These are phyloP conservation scores for Drechslerella dactyloides DNA, from an alignment of 2,329 filamentous ascomycete species.

Conservation along the genomic window DNA sequence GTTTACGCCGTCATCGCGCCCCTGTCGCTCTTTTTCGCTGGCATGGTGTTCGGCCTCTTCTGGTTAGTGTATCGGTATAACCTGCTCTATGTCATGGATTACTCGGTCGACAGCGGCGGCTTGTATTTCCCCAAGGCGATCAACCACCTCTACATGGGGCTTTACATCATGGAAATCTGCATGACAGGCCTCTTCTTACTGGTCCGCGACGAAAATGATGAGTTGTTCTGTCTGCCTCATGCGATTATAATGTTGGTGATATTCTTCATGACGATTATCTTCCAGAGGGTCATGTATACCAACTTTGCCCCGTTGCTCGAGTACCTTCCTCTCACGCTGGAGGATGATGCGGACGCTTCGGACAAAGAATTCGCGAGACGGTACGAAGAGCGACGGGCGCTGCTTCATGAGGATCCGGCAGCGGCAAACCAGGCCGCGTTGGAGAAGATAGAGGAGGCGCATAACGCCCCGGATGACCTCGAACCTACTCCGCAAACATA, in stretches of 20 bases:
- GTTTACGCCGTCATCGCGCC: conserved; percentile 90
- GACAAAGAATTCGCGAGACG: conserved; percentile 86
- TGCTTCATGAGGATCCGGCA: conserved; percentile 60
- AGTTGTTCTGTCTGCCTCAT: conserved; percentile 72
- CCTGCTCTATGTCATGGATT: conserved; percentile 91
- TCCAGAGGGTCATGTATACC: conserved; percentile 78
- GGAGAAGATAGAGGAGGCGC: conserved; percentile 60
- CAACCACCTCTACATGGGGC: conserved; percentile 79
- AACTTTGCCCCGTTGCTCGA: conserved; percentile 85
- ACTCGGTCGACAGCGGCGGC: conserved; percentile 88
- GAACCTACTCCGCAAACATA: conserved; percentile 58
- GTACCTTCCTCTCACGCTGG: conserved; percentile 91
- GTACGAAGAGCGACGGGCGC: conserved; percentile 73
- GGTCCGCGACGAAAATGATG: conserved; percentile 47
- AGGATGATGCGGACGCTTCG: conserved; percentile 90
- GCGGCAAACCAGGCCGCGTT: conserved; percentile 62
- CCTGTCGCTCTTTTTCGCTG: conserved; percentile 88
- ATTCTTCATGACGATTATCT: conserved; percentile 73
- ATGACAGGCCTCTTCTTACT: conserved; percentile 80
- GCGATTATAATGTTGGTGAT: conserved; percentile 84
- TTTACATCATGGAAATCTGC: conserved; percentile 79
- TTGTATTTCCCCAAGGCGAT: conserved; percentile 95
- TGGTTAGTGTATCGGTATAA: conserved; percentile 98
- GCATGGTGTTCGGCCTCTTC: conserved; percentile 87
- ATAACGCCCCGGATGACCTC: conserved; percentile 60